Evolutionary conservation across 805 yeast species (phyloP).

Genomic region (Cyberlindnera euphorbiiphila): DNA sequence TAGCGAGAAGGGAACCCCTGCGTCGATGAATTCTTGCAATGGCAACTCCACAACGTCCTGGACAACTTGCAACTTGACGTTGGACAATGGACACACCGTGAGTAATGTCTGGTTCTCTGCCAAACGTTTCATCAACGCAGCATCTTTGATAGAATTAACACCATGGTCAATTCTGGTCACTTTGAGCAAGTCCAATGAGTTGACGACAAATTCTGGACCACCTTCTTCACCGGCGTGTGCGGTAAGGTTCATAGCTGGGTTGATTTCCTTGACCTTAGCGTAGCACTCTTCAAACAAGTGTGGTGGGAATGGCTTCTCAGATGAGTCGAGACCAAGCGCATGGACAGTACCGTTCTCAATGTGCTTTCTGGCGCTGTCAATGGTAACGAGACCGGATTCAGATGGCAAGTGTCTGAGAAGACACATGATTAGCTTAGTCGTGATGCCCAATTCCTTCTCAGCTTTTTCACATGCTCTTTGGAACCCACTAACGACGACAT

Average conservation of each 20-base stretch:
- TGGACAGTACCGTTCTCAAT: constrained; percentile 56
- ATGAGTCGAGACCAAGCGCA: constrained; percentile 80
- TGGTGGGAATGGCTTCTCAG: constrained; percentile 79
- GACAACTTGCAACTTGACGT: constrained; percentile 72
- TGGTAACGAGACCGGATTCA: constrained; percentile 51
- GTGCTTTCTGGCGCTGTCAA: constrained; percentile 48
- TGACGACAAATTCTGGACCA: constrained; percentile 60
- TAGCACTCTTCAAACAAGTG: constrained; percentile 64
- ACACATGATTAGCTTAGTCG: constrained; percentile 78
- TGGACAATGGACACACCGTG: constrained; percentile 75
- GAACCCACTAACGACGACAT: constrained; percentile 61
- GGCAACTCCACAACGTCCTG: constrained; percentile 66
- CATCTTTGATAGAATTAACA: constrained; percentile 56
- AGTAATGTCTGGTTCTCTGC: constrained; percentile 54
- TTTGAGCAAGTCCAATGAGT: constrained; percentile 53
- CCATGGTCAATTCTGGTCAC: constrained; percentile 82
- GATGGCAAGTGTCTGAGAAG: constrained; percentile 72
- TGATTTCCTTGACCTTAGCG: constrained; percentile 40
- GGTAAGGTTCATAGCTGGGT: constrained; percentile 58
- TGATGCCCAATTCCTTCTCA: constrained; percentile 50
- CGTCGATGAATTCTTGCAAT: constrained; percentile 53
- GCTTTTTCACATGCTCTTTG: constrained; percentile 66
- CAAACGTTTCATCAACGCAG: constrained; percentile 50
- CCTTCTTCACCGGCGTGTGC: constrained; percentile 94
- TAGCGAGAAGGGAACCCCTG: constrained; percentile 65